These are phyloP conservation scores for Aurantiochytrium sp. DNA, from an alignment of 108 stramenopile genomes.

Conservation along the genomic window DNA sequence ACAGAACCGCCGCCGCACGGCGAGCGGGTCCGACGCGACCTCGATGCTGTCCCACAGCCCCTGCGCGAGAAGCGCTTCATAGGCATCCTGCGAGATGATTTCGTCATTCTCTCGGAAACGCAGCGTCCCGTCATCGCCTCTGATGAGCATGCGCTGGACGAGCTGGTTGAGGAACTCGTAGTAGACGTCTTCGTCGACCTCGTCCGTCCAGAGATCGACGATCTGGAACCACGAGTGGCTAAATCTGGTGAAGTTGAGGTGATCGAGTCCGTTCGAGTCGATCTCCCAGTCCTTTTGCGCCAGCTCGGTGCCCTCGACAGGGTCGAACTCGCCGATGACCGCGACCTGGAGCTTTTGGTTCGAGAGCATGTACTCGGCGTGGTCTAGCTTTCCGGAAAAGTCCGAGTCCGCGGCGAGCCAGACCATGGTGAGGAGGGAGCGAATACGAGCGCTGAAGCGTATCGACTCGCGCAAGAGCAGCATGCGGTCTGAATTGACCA, in stretches of 20 bases:
- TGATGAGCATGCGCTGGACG: neutral
- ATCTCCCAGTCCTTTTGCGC: conserved; percentile 19
- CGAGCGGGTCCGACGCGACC: neutral
- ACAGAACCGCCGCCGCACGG: neutral
- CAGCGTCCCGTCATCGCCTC: neutral
- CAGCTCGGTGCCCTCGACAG: neutral
- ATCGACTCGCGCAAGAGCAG: neutral
- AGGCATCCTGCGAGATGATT: neutral
- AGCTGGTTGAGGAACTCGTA: neutral
- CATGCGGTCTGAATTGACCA: neutral
- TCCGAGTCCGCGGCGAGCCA: conserved; percentile 15
- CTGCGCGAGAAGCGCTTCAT: neutral
- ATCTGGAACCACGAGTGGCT: conserved; percentile 21
- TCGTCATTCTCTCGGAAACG: neutral
- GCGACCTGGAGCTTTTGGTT: conserved; percentile 29
- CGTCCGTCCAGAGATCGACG: conserved; percentile 4
- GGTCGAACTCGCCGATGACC: neutral
- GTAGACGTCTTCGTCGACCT: neutral
- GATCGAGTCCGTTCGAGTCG: neutral
- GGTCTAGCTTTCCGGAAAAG: neutral
- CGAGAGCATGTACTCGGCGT: neutral
- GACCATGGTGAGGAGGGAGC: neutral
- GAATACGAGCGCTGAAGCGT: neutral
- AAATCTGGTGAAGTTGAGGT: conserved; percentile 11
- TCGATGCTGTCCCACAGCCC: neutral